Base-by-base conservation (phyloP, 164 flowering plant genomes). In the Nelumbo lutea region DNA sequence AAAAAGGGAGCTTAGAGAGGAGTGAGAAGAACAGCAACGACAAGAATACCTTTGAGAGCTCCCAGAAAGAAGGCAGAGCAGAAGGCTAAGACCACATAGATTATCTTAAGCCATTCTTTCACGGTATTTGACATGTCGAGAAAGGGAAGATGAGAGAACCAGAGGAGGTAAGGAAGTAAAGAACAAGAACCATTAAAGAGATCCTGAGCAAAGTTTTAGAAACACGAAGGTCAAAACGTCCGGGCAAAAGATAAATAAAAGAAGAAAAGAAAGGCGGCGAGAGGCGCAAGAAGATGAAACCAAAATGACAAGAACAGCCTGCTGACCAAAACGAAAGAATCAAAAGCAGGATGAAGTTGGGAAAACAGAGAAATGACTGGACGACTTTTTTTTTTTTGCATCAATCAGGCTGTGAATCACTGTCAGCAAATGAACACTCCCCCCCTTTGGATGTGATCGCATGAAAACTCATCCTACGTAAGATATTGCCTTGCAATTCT, bases 11-110 rank as follows among this genome's bases (percentile, higher is more conserved):
- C 27, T 13, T 10, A 42, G 62, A 51, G 7, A 5, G 59, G 11
- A 5, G 5, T 39, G 27, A 47, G 39, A 61, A 4, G 7, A 61
- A 50, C 47, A 15, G 40, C 0, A 27, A n/a, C 43, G 27, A 5
- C 44, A 56, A 9, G 64, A 44, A 2, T 59, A 85, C 98, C 95
- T 88, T 93, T 93, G 62, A 93, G 69, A 68, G 87, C 91, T 38
- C 98, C 98, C 41, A 91, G 76, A 64, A 79, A 69, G 67, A 93
- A 77, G 59, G 92, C 97, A 73, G 86, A 72, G 66, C 81, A 78
- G 78, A 93, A 93, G 2, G 90, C 90, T 72, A 90, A 76, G 38
- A 83, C 76, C 55, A 93, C 90, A 76, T 85, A 90, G 65, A 75
- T 10, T 76, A 79, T 68, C 78, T 67, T 83, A 69, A 88, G 41